Evolutionary conservation across 2,329 filamentous ascomycete species (phyloP).

Genomic region (Calonectria pauciramosa): DNA sequence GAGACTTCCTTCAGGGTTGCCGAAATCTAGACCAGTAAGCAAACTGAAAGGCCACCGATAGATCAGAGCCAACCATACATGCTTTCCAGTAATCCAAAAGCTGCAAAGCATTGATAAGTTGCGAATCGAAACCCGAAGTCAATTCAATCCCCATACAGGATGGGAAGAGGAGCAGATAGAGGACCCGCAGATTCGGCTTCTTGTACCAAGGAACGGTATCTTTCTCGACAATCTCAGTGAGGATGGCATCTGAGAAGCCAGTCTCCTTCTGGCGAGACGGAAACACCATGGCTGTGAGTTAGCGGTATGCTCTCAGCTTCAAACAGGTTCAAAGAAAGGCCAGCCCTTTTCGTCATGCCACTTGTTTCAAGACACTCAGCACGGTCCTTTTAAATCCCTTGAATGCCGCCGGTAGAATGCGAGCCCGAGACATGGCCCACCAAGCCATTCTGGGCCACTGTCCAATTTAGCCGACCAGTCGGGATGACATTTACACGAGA

Average conservation of each 20-base stretch:
- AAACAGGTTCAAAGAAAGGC: background rate
- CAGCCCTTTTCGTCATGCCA: background rate
- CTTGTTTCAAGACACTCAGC: background rate
- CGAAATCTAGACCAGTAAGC: constrained; percentile 9
- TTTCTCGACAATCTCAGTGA: constrained; percentile 50
- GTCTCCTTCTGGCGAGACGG: constrained; percentile 21
- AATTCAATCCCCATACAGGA: constrained; percentile 70
- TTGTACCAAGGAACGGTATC: constrained; percentile 62
- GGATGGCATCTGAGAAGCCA: constrained; percentile 32
- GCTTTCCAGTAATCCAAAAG: constrained; percentile 19
- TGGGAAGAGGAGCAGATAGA: constrained; percentile 67
- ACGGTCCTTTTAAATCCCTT: background rate
- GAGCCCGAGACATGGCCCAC: background rate
- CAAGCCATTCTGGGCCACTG: background rate
- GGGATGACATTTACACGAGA: background rate
- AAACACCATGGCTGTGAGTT: constrained; percentile 6
- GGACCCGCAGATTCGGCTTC: constrained; percentile 65
- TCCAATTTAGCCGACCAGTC: constrained; percentile 18
- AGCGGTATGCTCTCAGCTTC: background rate
- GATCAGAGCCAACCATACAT: background rate
- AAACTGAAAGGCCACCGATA: too few species aligned
- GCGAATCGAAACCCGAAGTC: constrained; percentile 66
- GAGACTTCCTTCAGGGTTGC: constrained; percentile 34
- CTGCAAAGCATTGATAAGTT: constrained; percentile 22
- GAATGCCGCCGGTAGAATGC: background rate